Conservation (phyloP, 805 yeast genomes). For the Jamesozyma gamospora region DNA sequence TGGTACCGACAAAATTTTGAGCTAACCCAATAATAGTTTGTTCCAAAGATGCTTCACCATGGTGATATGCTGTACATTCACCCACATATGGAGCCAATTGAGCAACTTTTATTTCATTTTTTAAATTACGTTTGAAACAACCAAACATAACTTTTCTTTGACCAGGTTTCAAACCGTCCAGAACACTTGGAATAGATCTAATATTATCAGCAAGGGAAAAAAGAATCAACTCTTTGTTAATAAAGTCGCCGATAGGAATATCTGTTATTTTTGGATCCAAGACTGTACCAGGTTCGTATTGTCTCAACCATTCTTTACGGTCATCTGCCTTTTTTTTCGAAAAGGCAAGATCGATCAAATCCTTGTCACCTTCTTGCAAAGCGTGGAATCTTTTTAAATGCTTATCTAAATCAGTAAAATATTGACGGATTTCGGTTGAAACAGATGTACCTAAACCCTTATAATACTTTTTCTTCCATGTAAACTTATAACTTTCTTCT, state of each 20-base stretch:
- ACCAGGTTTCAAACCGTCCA: constrained; percentile 96
- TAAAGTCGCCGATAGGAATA: constrained; percentile 88
- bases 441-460: constrained; percentile 97
- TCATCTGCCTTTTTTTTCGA: constrained; percentile 94
- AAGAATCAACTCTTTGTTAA: constrained; percentile 86
- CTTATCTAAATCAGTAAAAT: constrained; percentile 72
- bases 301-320: constrained; percentile 92
- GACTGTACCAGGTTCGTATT: constrained; percentile 85
- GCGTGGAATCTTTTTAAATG: constrained; percentile 83
- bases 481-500: constrained; percentile 57
- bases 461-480: constrained; percentile 91
- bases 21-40: constrained; percentile 92
- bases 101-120: constrained; percentile 75
- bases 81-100: constrained; percentile 84
- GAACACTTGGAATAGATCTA: constrained; percentile 85
- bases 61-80: constrained; percentile 87
- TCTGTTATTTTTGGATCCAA: constrained; percentile 65
- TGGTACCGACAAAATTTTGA: constrained; percentile 88
- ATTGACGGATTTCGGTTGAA: constrained; percentile 73
- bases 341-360: constrained; percentile 80
- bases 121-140: constrained; percentile 69
- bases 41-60: constrained; percentile 80
- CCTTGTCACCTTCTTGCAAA: constrained; percentile 66
- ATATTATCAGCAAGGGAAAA: constrained; percentile 96
- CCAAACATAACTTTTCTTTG: constrained; percentile 90